These are phyloP conservation scores for Hypoxylon rickii DNA, from an alignment of 495 filamentous ascomycete genomes.

Conservation along the genomic window DNA sequence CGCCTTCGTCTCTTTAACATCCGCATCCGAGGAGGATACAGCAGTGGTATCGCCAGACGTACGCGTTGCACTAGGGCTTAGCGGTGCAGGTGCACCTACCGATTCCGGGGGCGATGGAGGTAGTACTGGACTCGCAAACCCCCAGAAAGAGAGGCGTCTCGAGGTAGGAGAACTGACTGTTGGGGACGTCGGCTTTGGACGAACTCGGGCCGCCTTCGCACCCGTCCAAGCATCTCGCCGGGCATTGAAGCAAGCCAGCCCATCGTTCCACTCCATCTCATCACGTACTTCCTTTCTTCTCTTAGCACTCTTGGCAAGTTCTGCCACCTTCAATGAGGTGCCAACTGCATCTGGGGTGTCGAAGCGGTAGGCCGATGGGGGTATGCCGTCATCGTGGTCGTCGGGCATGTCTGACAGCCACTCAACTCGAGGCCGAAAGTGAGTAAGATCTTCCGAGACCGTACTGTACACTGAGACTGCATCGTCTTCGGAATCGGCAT, in stretches of 20 bases:
- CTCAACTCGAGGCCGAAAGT: conserved; percentile 48
- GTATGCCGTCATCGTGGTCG: conserved; percentile 37
- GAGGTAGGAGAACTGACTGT: conserved; percentile 40
- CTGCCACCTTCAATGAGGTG: conserved; percentile 43
- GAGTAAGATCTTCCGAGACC: conserved; percentile 49
- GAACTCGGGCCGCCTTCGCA: conserved; percentile 58
- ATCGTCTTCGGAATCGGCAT: conserved; percentile 42
- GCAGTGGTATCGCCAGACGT: conserved; percentile 35
- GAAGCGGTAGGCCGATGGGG: conserved; percentile 60
- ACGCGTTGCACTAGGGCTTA: conserved; percentile 35
- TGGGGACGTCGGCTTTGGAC: conserved; percentile 39
- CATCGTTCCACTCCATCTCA: conserved; percentile 83
- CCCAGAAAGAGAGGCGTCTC: conserved; percentile 41
- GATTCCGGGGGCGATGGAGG: conserved; percentile 35
- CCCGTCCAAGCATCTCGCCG: conserved; percentile 86
- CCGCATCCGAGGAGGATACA: conserved; percentile 31
- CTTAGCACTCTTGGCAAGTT: conserved; percentile 56
- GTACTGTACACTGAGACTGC: conserved; percentile 51
- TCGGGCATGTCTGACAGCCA: conserved; percentile 55
- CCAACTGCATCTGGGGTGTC: conserved; percentile 67
- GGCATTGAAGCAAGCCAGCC: conserved; percentile 73
- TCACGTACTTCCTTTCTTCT: conserved; percentile 67
- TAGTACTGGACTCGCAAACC: conserved; percentile 29
- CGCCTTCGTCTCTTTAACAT: conserved; percentile 24
- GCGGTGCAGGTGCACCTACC: conserved; percentile 16